phyloP scores from a whole-genome alignment of 1,139 yeast species.

The Geotrichum restrictum region DNA sequence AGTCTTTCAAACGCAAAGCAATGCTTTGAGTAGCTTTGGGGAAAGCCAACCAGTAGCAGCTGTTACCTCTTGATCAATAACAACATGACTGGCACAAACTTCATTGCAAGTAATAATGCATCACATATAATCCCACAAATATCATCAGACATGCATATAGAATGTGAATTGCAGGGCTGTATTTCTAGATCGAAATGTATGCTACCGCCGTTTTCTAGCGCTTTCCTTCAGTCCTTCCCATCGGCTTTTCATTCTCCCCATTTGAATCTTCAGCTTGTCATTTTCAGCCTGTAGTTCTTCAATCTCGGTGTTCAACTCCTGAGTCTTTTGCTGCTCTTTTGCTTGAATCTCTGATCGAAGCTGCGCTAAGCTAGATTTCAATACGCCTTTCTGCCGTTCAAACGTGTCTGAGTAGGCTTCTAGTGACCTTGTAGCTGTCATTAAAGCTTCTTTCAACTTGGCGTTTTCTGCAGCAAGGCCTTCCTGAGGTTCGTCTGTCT shows the following conservation, averaged over 20 bases:
- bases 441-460: constrained; percentile 29
- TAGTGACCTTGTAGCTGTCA: constrained; percentile 25
- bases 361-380: constrained; percentile 33
- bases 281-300: constrained; percentile 38
- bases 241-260: constrained; percentile 36
- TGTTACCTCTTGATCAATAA: too few species aligned
- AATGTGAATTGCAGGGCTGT: too few species aligned
- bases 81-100: too few species aligned
- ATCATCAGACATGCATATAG: too few species aligned
- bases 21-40: too few species aligned
- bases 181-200: not conserved
- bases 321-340: constrained; percentile 31
- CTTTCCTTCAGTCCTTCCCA: constrained; percentile 42
- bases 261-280: constrained; percentile 38
- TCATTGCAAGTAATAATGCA: too few species aligned
- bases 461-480: constrained; percentile 30
- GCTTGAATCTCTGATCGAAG: constrained; percentile 33
- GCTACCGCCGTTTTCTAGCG: constrained; percentile 33
- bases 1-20: too few species aligned
- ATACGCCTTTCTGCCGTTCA: constrained; percentile 34
- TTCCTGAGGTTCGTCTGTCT: constrained; percentile 25
- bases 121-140: too few species aligned
- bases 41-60: too few species aligned
- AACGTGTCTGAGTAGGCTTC: constrained; percentile 37
- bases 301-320: constrained; percentile 34